These are phyloP conservation scores for Bretschneidera sinensis DNA, from an alignment of 345 rosid genomes.

Conservation along the genomic window DNA sequence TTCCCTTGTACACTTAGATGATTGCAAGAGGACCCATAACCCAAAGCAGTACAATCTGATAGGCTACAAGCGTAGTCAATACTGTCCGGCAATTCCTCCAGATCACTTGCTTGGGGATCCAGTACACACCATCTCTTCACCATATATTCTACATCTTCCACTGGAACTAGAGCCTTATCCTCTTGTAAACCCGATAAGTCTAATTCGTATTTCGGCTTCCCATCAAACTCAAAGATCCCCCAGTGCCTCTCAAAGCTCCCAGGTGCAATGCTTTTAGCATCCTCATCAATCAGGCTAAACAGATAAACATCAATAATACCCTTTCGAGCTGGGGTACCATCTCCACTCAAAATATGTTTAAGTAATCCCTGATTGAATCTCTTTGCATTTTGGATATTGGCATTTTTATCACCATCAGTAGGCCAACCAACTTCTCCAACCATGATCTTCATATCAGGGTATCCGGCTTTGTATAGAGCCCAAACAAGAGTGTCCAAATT, in stretches of 20 bases:
- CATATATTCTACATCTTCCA: constrained; percentile 52
- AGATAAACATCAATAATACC: constrained; percentile 54
- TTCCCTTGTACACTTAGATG: constrained; percentile 49
- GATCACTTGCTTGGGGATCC: constrained; percentile 32
- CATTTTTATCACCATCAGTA: constrained; percentile 59
- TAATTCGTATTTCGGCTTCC: constrained; percentile 54
- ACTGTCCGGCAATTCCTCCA: constrained; percentile 36
- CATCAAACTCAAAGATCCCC: constrained; percentile 68
- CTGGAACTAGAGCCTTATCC: constrained; percentile 39
- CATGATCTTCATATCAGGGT: constrained; percentile 50
- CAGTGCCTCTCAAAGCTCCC: constrained; percentile 74
- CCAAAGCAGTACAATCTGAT: constrained; percentile 75
- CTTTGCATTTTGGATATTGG: constrained; percentile 45
- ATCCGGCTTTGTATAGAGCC: constrained; percentile 61
- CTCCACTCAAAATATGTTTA: constrained; percentile 43
- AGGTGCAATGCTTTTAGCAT: constrained; percentile 55
- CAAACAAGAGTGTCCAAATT: constrained; percentile 63
- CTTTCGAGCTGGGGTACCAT: constrained; percentile 60
- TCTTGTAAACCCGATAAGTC: constrained; percentile 41
- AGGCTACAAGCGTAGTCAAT: constrained; percentile 62
- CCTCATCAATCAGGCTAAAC: constrained; percentile 64
- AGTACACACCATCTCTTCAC: constrained; percentile 60
- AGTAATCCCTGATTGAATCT: constrained; percentile 65
- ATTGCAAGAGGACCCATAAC: constrained; percentile 72
- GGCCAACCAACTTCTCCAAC: constrained; percentile 91